Base-by-base conservation (phyloP, 2,329 filamentous ascomycete genomes). In the Dactylellina sp. region DNA sequence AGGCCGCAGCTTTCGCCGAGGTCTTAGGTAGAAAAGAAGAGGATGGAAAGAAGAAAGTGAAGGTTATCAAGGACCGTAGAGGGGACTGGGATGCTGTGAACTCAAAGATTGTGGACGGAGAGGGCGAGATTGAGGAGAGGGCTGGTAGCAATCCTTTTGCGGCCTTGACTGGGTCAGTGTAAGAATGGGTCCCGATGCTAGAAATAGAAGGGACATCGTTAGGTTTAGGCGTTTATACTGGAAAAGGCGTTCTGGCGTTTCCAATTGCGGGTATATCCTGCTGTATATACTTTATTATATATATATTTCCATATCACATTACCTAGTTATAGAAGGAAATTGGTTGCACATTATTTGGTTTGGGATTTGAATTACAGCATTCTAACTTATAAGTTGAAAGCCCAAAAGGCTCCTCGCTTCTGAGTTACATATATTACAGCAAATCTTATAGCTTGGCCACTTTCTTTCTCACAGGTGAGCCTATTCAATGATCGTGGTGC, bases 71-170 rank as follows among this genome's bases (percentile, higher is more conserved):
- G 22, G 70, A 74, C 2, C 28, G 70, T 12, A 60, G 70, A 2
- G 70, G 70, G 5, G 59, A 74, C 49, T 74, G 70, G 70, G 61
- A 74, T 4, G 44, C 44, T 46, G 61, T 74, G 11, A 74, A 74
- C 39, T 42, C 55, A 32, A 65, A 50, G 42, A 60, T 74, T 46
- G 61, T 46, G 9, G 70, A 44, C 0, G 47, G 39, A 0, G 61
- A 66, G 5, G 70, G 70, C 1, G 61, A 57, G 70, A 61, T 74
- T 22, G 70, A 65, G 22, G 61, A 39, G 12, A 7, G 39, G 14
- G 46, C 20, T 40, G 42, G 39, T 0, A 25, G 2, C 14, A 74
- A 74, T 42, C 70, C 70, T 7, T 74, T 74, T 25, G 70, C 70
- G 11, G 70, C 70, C 24, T 28, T 74, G 12, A 49, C 61, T 5